Base-by-base conservation (phyloP, 2,329 filamentous ascomycete genomes). In the Eutypella sp. region DNA sequence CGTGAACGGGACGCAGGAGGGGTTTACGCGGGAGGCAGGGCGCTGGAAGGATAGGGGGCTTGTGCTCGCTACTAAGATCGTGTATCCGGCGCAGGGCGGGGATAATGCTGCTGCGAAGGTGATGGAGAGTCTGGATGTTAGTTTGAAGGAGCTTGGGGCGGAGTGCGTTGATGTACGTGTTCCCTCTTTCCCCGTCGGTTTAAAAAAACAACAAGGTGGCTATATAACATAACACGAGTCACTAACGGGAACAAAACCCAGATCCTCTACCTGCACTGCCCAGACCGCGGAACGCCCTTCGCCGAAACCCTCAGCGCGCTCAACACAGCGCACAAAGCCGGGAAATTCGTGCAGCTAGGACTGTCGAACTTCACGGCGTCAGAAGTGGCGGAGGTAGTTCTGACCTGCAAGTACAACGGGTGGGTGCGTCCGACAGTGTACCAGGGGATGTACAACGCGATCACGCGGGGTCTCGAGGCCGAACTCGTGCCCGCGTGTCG, bases 371-470 rank as follows among this genome's bases (percentile, higher is more conserved):
- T 84, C 63, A 87, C 89, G 0, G 84, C 89, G 0, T 93, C 85
- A 61, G 90, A 96, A 64, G 87, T 96, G 9, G 89, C 89, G 0
- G 90, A 96, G 68, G 79, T 95, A 9, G 85, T 85, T 47, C 79
- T 89, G 65, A 84, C 82, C 33, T 92, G 87, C 73, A 85, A 85
- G 57, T 81, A 86, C 67, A 84, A 87, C 58, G 79, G 80, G 50
- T 95, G 87, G 87, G 86, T 95, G 15, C 79, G 84, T 33, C 89
- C 89, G 1, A 89, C 85, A 1, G 81, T 95, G 46, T 95, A 89
- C 67, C 89, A 93, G 67, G 90, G 77, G 57, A 92, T 95, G 87
- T 92, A 92, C 68, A 92, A 92, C 65, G 81, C 79, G 47, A 87
- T 91, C 54, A 88, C 83, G 19, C 81, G 89, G 43, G 79, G 78